Evolutionary conservation across 345 rosid genomes (phyloP).

Genomic region (Physaria fendleri): DNA sequence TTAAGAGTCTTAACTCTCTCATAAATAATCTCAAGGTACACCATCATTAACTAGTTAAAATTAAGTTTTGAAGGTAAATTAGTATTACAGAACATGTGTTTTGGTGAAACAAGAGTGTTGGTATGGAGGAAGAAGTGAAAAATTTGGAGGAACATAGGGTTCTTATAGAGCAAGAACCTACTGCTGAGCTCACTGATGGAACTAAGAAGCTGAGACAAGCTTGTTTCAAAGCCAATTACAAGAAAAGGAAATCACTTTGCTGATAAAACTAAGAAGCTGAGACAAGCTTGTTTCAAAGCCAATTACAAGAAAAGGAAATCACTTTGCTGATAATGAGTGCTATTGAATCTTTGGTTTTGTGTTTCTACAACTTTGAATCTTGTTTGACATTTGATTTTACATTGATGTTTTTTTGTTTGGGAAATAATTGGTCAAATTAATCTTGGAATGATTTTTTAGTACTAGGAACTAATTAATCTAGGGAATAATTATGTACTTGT

Average conservation of each 20-base stretch:
- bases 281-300: constrained; percentile 66
- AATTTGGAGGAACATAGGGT: constrained; percentile 44
- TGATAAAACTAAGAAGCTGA: constrained; percentile 38
- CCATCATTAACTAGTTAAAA: neutral
- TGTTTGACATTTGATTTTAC: neutral
- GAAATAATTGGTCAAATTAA: constrained; percentile 9
- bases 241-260: constrained; percentile 38
- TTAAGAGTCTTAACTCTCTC: constrained; percentile 63
- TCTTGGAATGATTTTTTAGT: neutral
- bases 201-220: constrained; percentile 57
- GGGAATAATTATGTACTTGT: no score
- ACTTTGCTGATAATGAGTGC: constrained; percentile 15
- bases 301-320: constrained; percentile 47
- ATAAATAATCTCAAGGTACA: constrained; percentile 59
- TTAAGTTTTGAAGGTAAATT: no score
- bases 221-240: constrained; percentile 61
- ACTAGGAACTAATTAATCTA: neutral
- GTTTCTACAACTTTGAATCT: neutral
- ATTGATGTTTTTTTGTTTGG: neutral
- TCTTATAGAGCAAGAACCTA: constrained; percentile 39
- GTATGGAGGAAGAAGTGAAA: constrained; percentile 35
- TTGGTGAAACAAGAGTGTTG: constrained; percentile 39
- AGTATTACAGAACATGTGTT: no score
- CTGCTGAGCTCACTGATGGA: constrained; percentile 39
- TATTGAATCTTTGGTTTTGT: neutral